Base-by-base conservation (phyloP, 768 basidiomycete species). In the Boletus huronensis region DNA sequence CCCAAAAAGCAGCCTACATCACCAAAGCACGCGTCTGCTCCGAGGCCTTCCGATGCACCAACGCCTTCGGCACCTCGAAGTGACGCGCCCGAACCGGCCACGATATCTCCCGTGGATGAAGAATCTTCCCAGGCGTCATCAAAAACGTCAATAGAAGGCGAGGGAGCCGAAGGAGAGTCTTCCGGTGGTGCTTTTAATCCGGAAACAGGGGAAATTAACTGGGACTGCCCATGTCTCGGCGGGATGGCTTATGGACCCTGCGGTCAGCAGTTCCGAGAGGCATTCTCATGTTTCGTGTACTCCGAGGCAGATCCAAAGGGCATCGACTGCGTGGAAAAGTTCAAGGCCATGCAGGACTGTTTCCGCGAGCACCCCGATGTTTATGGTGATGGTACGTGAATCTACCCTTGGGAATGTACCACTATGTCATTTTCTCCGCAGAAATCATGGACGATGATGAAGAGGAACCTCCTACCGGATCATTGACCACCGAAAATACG, bases 171-270 rank as follows among this genome's bases (percentile, higher is more conserved):
- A 23, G 71, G 44, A 51, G 68, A 63, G 54, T 52, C 69, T 45
- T 61, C 70, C 1, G 69, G 69, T 26, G 81, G 81, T 36, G 96
- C 97, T 5, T 98, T 82, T 78, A 89, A 99, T 74, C 95, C 95
- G 19, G 93, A 84, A 58, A 99, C 97, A 2, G 97, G 97, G 41
- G 94, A 98, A 80, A 98, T 99, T 65, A 99, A 99, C 75, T 99
- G 97, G 97, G 97, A 98, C 68, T 99, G 97, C 71, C 93, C 97
- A 1, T 98, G 97, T 70, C 83, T 99, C 8, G 97, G 97, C 31
- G 97, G 97, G 47, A 98, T 99, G 97, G 96, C 96, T 10, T 80
- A 98, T 66, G 96, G 97, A 6, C 93, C 94, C 10, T 99, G 97
- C 65, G 97, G 97, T 9, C 79, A 80, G 57, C 81, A 98, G 61